These are phyloP conservation scores for Agaricus subrufescens DNA, from an alignment of 768 basidiomycete species.

Conservation along the genomic window DNA sequence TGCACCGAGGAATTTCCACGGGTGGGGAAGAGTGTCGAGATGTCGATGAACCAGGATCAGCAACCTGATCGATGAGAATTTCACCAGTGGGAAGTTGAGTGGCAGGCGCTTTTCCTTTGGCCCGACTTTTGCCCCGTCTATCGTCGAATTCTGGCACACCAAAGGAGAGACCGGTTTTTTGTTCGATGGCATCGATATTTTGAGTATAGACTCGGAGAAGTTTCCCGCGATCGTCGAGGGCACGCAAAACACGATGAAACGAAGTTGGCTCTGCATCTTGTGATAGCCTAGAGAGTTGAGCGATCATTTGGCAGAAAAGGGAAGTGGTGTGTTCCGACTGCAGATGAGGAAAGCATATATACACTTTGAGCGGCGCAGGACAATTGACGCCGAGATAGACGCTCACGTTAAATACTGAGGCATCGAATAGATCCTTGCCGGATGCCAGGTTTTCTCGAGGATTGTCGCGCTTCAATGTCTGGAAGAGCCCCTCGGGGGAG, in stretches of 20 bases:
- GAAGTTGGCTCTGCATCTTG: constrained; percentile 70
- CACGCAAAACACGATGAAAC: constrained; percentile 73
- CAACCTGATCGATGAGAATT: constrained; percentile 4
- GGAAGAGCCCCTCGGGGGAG: constrained; percentile 76
- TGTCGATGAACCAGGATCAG: constrained; percentile 11
- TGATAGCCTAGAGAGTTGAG: constrained; percentile 70
- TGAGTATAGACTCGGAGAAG: constrained; percentile 89
- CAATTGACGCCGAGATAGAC: neutral
- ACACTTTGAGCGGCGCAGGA: neutral
- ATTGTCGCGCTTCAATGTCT: constrained; percentile 72
- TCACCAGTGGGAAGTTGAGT: constrained; percentile 7
- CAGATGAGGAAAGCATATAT: constrained; percentile 7
- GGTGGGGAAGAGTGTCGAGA: constrained; percentile 45
- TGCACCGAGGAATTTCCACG: constrained; percentile 67
- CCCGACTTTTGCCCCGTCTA: constrained; percentile 48
- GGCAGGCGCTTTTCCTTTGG: constrained; percentile 32
- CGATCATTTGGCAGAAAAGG: constrained; percentile 87
- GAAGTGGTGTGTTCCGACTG: constrained; percentile 73
- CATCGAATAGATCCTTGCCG: constrained; percentile 88
- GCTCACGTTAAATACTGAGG: constrained; percentile 82
- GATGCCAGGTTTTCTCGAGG: constrained; percentile 65
- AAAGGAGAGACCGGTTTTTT: constrained; percentile 80
- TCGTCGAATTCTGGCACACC: constrained; percentile 72
- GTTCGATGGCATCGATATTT: constrained; percentile 89
- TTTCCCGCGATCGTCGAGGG: constrained; percentile 69